Conservation (phyloP, 2,329 filamentous ascomycete species). For the Coniella vitis region DNA sequence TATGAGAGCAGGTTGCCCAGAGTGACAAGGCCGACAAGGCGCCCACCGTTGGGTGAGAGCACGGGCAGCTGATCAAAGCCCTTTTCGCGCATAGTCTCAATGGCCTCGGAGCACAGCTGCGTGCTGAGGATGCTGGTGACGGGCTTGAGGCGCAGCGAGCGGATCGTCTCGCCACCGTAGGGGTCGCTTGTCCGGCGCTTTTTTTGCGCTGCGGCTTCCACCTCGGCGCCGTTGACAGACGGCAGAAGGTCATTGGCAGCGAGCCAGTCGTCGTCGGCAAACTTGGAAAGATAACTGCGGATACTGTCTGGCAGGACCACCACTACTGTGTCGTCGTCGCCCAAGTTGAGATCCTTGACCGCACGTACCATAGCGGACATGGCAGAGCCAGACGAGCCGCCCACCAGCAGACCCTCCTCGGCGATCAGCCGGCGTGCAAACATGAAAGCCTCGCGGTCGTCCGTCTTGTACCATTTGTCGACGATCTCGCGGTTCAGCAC, state of each 20-base stretch:
- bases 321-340: constrained; percentile 80
- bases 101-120: constrained; percentile 73
- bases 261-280: constrained; percentile 98
- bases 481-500: constrained; percentile 76
- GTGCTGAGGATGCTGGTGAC: constrained; percentile 74
- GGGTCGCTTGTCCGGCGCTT: constrained; percentile 49
- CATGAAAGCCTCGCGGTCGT: constrained; percentile 83
- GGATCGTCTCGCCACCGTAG: constrained; percentile 73
- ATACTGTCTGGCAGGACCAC: constrained; percentile 94
- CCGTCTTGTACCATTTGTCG: constrained; percentile 97
- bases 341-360: constrained; percentile 67
- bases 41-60: constrained; percentile 58
- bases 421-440: constrained; percentile 86
- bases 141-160: constrained; percentile 81
- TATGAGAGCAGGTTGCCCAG: constrained; percentile 90
- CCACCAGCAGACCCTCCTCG: constrained; percentile 89
- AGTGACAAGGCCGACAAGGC: constrained; percentile 86
- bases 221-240: constrained; percentile 39
- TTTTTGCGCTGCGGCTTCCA: constrained; percentile 33
- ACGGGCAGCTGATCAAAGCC: constrained; percentile 97
- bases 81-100: constrained; percentile 97
- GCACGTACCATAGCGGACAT: constrained; percentile 76
- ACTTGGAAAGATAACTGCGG: constrained; percentile 95
- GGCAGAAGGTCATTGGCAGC: constrained; percentile 89
- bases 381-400: constrained; percentile 88